Percentiles rank a stretch among this genome's conserved stretches.
phyloP scores from a whole-genome alignment of 257 asterid genomes.

The Gardenia jasminoides region DNA sequence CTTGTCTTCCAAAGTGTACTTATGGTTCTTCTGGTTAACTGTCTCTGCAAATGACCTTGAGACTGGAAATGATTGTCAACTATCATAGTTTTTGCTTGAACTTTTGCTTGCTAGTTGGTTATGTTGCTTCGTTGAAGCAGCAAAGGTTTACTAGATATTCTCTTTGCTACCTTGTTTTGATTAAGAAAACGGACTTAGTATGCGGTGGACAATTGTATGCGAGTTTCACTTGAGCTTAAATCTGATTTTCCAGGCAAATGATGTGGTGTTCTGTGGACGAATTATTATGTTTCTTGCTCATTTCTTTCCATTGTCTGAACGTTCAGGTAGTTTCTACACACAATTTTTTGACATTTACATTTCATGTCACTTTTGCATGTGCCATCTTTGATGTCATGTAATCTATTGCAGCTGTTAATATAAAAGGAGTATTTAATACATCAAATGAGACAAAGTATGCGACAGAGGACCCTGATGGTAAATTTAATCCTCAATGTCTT shows the following conservation, averaged over 20 bases:
- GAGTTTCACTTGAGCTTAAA: constrained; percentile 1
- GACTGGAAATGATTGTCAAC: neutral
- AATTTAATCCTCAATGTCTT: constrained; percentile 10
- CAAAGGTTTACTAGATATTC: neutral
- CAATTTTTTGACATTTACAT: neutral
- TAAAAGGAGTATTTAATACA: constrained; percentile 94
- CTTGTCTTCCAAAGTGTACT: neutral
- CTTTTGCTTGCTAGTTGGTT: neutral
- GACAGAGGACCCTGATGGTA: constrained; percentile 88
- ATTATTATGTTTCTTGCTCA: constrained; percentile 99
- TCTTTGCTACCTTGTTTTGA: neutral
- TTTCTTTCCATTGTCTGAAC: constrained; percentile 94
- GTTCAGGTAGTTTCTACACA: constrained; percentile 63
- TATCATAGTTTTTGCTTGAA: neutral
- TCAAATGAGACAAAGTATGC: constrained; percentile 96
- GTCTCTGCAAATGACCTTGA: neutral
- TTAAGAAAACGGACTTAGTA: neutral
- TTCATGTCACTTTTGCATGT: neutral
- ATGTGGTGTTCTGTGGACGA: constrained; percentile 97
- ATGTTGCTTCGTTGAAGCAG: neutral
- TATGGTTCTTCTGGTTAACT: neutral
- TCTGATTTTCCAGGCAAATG: constrained; percentile 76
- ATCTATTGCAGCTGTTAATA: constrained; percentile 79
- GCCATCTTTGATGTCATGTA: constrained; percentile 22
- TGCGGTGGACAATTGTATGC: neutral